Conservation (phyloP, 176 grass and related monocot genomes). For the Pontederia crassipes region DNA sequence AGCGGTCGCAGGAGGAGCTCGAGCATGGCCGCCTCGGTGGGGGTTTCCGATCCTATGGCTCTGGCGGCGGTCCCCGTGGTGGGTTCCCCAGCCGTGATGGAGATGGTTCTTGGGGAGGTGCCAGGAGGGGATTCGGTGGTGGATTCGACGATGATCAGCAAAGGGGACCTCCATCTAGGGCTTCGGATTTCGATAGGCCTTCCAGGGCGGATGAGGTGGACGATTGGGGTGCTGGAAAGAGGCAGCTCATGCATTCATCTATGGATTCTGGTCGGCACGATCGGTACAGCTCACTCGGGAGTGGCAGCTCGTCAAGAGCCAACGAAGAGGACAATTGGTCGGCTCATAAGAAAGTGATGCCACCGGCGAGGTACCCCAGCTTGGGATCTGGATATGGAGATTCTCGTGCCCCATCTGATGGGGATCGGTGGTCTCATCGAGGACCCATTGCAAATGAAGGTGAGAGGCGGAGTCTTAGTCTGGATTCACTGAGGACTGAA, state of each 20-base stretch:
- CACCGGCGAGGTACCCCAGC: not conserved
- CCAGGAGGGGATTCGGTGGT: not conserved
- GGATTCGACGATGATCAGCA: slow-evolving; percentile 12
- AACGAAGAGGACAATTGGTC: slow-evolving; percentile 26
- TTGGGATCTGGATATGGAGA: slow-evolving; percentile 8
- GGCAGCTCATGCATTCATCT: not conserved
- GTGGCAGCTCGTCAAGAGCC: slow-evolving; percentile 16
- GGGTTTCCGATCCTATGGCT: slow-evolving; percentile 3
- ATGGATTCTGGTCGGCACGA: slow-evolving; percentile 2
- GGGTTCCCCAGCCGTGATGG: slow-evolving; percentile 2
- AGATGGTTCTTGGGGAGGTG: slow-evolving; percentile 1
- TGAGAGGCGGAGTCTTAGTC: slow-evolving; percentile 52
- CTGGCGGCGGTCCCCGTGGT: slow-evolving; percentile 1
- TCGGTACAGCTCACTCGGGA: slow-evolving; percentile 8
- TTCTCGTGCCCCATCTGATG: slow-evolving; percentile 7
- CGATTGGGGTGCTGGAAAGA: slow-evolving; percentile 33
- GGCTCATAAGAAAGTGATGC: slow-evolving; percentile 11
- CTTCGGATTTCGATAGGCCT: slow-evolving; percentile 15
- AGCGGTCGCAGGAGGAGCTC: slow-evolving; percentile 29
- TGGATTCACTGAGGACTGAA: slow-evolving; percentile 61
- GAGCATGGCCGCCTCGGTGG: slow-evolving; percentile 15
- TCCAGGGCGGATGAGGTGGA: slow-evolving; percentile 33
- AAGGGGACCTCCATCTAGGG: slow-evolving; percentile 10
- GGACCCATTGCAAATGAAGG: not conserved
- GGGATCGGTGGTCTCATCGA: not conserved